phyloP scores from a whole-genome alignment of 306 rosid species.

The Adenanthera pavonina region DNA sequence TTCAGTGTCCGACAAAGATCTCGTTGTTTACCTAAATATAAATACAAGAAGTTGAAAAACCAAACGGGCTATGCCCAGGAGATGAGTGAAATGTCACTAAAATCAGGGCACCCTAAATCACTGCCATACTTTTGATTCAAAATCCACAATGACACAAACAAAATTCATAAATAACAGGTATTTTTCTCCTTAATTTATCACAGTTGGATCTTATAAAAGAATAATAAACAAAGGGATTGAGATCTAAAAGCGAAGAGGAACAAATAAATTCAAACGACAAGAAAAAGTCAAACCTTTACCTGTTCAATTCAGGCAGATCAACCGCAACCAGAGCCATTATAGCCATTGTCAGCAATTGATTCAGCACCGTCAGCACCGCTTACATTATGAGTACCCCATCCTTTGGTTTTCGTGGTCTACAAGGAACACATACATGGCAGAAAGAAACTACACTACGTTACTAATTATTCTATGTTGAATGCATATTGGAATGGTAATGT shows the following conservation, averaged over 20 bases:
- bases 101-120: no score
- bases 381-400: constrained; percentile 95
- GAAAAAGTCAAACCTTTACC: constrained; percentile 70
- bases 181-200: no score
- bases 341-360: constrained; percentile 94
- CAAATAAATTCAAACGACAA: not conserved
- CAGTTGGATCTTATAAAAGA: not conserved
- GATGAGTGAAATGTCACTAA: no score
- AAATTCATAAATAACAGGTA: no score
- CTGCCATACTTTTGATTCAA: not conserved
- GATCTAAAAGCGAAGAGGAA: not conserved
- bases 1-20: no score
- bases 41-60: no score
- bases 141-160: not conserved
- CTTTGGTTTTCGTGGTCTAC: constrained; percentile 89
- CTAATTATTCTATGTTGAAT: not conserved
- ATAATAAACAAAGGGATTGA: not conserved
- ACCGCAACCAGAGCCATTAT: constrained; percentile 79
- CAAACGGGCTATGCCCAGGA: no score
- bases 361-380: constrained; percentile 84
- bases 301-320: constrained; percentile 72
- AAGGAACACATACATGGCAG: constrained; percentile 17
- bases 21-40: no score
- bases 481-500: not conserved
- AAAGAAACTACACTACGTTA: constrained; percentile 15